These are phyloP conservation scores for Ganoderma meredithae DNA, from an alignment of 1,284 basidiomycete genomes.

Conservation along the genomic window DNA sequence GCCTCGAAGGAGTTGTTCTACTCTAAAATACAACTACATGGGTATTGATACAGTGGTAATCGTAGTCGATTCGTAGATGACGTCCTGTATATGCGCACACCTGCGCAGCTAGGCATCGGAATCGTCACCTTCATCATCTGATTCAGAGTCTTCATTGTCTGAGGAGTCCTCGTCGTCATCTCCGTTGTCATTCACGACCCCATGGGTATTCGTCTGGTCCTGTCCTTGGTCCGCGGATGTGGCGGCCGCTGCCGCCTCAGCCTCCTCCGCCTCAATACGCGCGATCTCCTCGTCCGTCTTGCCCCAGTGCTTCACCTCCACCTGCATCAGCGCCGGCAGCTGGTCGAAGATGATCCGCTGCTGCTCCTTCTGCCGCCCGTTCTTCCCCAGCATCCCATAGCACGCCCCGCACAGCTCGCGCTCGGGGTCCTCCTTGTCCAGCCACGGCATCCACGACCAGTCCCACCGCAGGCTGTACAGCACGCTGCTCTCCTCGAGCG, in stretches of 20 bases:
- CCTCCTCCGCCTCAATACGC: background rate
- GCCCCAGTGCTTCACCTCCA: slow-evolving; percentile 14
- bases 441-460: slow-evolving; percentile 13
- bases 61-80: background rate
- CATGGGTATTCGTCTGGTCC: background rate
- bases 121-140: background rate
- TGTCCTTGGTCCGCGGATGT: background rate
- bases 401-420: slow-evolving; percentile 18
- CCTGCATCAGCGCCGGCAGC: slow-evolving; percentile 17
- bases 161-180: background rate
- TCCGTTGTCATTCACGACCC: background rate
- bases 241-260: background rate
- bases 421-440: slow-evolving; percentile 13
- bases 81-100: background rate
- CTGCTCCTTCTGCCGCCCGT: slow-evolving; percentile 17
- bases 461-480: slow-evolving; percentile 7
- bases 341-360: slow-evolving; percentile 12
- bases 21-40: background rate
- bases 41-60: background rate
- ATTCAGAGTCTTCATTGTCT: background rate
- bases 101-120: background rate
- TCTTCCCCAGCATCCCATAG: slow-evolving; percentile 12
- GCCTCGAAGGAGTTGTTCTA: slow-evolving; percentile 83
- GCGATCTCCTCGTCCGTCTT: slow-evolving; percentile 6
- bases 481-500: slow-evolving; percentile 14